Percentiles rank a stretch among this genome's conserved stretches.
phyloP scores from a whole-genome alignment of 176 grass and related monocot species.

The Zea luxurians region DNA sequence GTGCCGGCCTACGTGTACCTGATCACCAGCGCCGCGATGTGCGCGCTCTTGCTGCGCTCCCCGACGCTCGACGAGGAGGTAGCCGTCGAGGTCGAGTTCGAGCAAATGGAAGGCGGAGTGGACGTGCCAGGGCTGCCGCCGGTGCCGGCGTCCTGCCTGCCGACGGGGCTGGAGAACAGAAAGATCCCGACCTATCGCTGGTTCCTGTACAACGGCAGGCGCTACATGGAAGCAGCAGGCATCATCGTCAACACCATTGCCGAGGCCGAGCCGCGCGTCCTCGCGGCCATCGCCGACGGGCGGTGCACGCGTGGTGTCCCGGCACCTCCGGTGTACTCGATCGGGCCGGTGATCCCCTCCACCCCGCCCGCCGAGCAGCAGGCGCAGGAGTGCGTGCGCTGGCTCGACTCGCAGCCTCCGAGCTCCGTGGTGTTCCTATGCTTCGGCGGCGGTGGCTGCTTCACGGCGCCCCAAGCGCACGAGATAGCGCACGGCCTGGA shows the following conservation, averaged over 20 bases:
- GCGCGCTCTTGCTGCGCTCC: slow-evolving; percentile 34
- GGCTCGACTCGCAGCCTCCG: not conserved
- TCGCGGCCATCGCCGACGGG: not conserved
- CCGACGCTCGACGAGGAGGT: slow-evolving; percentile 35
- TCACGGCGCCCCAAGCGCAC: not conserved
- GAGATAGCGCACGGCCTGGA: not conserved
- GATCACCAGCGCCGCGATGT: slow-evolving; percentile 20
- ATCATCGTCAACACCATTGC: not conserved
- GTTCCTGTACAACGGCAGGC: slow-evolving; percentile 36
- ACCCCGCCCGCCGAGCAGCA: not conserved
- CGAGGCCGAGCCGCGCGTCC: not conserved
- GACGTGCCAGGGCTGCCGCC: slow-evolving; percentile 38
- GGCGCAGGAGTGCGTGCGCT: not conserved
- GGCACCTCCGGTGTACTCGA: not conserved
- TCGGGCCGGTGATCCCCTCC: not conserved
- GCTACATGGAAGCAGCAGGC: not conserved
- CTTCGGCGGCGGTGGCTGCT: not conserved
- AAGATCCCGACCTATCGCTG: slow-evolving; percentile 35
- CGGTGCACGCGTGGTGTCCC: not conserved
- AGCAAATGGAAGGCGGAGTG: not conserved
- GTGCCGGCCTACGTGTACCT: slow-evolving; percentile 49
- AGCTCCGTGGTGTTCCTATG: not conserved
- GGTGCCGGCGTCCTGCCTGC: slow-evolving; percentile 29
- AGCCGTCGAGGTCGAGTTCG: slow-evolving; percentile 8
- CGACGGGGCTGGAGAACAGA: slow-evolving; percentile 36